Percentiles rank a stretch among this genome's conserved stretches.
These are phyloP conservation scores for Trichoderma sp. DNA, from an alignment of 2,329 filamentous ascomycete species.

Conservation along the genomic window DNA sequence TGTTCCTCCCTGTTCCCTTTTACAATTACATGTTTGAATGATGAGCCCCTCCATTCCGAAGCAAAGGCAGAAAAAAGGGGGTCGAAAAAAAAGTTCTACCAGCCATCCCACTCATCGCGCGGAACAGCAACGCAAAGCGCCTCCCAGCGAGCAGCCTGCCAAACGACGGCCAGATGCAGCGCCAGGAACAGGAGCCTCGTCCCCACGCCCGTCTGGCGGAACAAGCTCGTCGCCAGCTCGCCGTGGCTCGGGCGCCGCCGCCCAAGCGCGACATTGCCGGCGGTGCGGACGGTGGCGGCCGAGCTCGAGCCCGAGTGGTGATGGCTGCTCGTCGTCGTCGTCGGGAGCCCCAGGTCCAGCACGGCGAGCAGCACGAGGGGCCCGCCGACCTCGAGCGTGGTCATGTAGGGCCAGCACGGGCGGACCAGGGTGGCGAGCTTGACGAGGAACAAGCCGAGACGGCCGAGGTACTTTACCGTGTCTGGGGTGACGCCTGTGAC, in stretches of 20 bases:
- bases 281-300: no score
- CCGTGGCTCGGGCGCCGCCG: conserved; percentile 28
- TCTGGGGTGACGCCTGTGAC: conserved; percentile 37
- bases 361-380: conserved; percentile 70
- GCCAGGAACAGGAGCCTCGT: conserved; percentile 39
- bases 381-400: conserved; percentile 65
- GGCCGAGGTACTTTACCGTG: conserved; percentile 44
- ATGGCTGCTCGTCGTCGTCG: background rate
- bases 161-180: conserved; percentile 42
- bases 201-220: conserved; percentile 38
- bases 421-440: conserved; percentile 68
- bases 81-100: conserved; percentile 32
- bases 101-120: conserved; percentile 39
- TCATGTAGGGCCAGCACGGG: conserved; percentile 72
- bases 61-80: background rate
- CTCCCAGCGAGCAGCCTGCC: conserved; percentile 42
- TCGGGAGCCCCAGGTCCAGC: conserved; percentile 59
- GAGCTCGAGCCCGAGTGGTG: background rate
- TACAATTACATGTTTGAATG: background rate
- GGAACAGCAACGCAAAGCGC: conserved; percentile 38
- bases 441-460: conserved; percentile 64
- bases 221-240: conserved; percentile 29
- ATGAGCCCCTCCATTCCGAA: no score
- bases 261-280: no score
- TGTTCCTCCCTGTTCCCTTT: background rate